phyloP scores from a whole-genome alignment of 225 moss, liverwort and hornwort species.

The Straminergon stramineum region DNA sequence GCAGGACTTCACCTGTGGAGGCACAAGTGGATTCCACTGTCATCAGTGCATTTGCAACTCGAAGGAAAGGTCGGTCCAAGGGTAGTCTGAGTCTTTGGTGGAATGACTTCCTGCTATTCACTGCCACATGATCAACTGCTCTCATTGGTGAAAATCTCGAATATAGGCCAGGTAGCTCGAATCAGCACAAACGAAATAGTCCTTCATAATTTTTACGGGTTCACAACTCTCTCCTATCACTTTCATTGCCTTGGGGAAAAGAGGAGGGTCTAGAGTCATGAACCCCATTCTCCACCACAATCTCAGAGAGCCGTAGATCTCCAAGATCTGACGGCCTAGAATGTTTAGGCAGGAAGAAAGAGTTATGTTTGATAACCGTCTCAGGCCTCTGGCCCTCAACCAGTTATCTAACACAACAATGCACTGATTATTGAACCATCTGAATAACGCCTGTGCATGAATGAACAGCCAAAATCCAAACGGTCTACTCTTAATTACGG shows the following conservation, averaged over 20 bases:
- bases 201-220: background rate
- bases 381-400: no score
- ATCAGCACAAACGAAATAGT: background rate
- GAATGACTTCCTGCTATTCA: conserved; percentile 53
- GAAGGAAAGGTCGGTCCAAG: conserved; percentile 71
- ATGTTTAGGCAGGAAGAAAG: background rate
- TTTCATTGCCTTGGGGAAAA: background rate
- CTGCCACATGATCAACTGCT: conserved; percentile 24
- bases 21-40: conserved; percentile 12
- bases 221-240: background rate
- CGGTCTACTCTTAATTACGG: background rate
- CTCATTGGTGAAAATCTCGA: background rate
- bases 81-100: conserved; percentile 68
- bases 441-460: background rate
- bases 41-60: conserved; percentile 67
- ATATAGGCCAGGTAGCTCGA: background rate
- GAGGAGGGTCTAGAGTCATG: background rate
- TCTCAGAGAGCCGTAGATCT: background rate
- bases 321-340: background rate
- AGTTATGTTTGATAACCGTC: background rate
- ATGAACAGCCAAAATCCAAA: background rate
- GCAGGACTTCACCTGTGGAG: conserved; percentile 24
- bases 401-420: background rate
- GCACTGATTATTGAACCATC: background rate
- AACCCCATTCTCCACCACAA: background rate